A percentile compares a stretch with the other conserved stretches of the same genome.
phyloP scores from a whole-genome alignment of 2,329 filamentous ascomycete species.

The Whalleya microplaca region DNA sequence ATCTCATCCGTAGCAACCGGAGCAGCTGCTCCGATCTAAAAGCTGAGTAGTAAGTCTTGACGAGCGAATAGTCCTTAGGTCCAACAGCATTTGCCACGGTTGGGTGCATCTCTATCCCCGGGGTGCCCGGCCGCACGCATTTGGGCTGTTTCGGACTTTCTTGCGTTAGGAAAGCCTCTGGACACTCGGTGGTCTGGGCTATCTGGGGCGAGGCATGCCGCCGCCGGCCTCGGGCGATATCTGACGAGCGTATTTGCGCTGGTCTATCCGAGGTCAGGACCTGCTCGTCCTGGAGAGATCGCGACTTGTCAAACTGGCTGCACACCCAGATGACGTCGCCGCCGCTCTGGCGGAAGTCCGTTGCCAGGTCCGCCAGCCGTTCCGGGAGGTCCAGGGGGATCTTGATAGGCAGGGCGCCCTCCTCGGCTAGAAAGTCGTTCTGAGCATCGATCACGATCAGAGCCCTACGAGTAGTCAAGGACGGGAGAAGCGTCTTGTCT shows the following conservation, averaged over 20 bases:
- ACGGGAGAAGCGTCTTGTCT: constrained; percentile 58
- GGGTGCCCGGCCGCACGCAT: constrained; percentile 50
- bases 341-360: constrained; percentile 72
- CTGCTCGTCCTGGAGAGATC: constrained; percentile 58
- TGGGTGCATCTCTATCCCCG: constrained; percentile 50
- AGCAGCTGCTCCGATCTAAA: constrained; percentile 77
- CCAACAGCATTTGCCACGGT: constrained; percentile 48
- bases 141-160: constrained; percentile 36
- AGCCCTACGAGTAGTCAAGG: constrained; percentile 65
- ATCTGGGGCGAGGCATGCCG: constrained; percentile 33
- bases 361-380: constrained; percentile 67
- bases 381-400: constrained; percentile 69
- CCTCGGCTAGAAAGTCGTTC: constrained; percentile 78
- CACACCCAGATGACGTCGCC: constrained; percentile 82
- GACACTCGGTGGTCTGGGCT: constrained; percentile 23
- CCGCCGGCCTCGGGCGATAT: constrained; percentile 28
- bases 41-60: constrained; percentile 86
- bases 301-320: constrained; percentile 70
- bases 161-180: constrained; percentile 47
- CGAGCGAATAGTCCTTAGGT: constrained; percentile 54
- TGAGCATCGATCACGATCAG: constrained; percentile 86
- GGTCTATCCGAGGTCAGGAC: constrained; percentile 49
- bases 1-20: constrained; percentile 76
- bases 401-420: constrained; percentile 69
- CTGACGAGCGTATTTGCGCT: constrained; percentile 12